phyloP scores from a whole-genome alignment of 345 rosid species.

The Gossypium arboreum region DNA sequence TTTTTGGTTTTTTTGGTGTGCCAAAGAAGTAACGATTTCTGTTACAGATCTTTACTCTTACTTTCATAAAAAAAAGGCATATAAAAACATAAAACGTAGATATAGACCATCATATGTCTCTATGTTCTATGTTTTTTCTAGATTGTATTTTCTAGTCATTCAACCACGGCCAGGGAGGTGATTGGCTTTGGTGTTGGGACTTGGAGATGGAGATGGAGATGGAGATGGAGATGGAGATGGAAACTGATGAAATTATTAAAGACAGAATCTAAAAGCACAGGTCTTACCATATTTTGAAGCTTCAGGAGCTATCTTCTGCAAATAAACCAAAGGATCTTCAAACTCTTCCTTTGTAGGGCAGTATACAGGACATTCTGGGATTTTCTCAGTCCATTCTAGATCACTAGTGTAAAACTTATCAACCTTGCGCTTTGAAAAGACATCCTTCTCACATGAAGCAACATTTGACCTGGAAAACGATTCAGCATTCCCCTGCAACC shows the following conservation, averaged over 20 bases:
- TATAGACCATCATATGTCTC: background rate
- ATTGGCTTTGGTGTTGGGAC: background rate
- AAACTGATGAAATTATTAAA: background rate
- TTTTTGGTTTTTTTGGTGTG: background rate
- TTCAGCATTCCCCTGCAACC: conserved; percentile 49
- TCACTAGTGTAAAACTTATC: conserved; percentile 68
- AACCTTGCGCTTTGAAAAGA: conserved; percentile 56
- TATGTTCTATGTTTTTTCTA: background rate
- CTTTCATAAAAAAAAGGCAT: background rate
- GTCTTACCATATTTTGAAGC: conserved; percentile 88
- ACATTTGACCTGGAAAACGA: conserved; percentile 31
- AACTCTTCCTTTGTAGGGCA: conserved; percentile 87
- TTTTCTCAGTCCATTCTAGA: conserved; percentile 83
- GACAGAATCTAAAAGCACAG: conserved; percentile 6
- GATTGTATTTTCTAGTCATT: background rate
- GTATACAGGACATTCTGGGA: conserved; percentile 95
- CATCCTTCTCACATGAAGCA: conserved; percentile 41
- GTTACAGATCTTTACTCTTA: background rate
- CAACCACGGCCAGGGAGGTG: background rate
- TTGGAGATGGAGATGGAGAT: background rate
- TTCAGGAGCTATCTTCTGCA: conserved; percentile 89
- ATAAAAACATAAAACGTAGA: background rate
- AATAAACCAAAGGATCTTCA: conserved; percentile 87
- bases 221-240: background rate
- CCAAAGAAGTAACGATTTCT: background rate